Conservation (phyloP, 1,284 basidiomycete genomes). For the Rhodotorula sp. region DNA sequence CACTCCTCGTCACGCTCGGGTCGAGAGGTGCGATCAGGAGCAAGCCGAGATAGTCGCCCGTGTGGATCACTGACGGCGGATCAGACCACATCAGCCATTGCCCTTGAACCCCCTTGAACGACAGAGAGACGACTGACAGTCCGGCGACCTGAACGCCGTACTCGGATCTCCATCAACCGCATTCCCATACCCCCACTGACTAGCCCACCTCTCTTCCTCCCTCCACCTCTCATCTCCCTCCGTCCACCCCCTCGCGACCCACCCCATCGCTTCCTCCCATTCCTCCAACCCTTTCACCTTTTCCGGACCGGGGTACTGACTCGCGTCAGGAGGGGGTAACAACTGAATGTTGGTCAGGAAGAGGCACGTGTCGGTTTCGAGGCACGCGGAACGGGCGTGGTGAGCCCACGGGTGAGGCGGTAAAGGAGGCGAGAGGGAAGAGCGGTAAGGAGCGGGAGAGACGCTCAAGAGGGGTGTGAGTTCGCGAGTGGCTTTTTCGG, state of each 20-base stretch:
- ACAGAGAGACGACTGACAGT: slow-evolving; percentile 40
- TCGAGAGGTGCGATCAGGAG: slow-evolving; percentile 35
- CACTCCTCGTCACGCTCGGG: slow-evolving; percentile 9
- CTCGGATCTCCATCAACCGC: slow-evolving; percentile 41
- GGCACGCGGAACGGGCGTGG: slow-evolving; percentile 34
- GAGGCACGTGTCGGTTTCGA: slow-evolving; percentile 11
- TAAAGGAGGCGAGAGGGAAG: slow-evolving; percentile 2
- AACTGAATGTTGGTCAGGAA: slow-evolving; percentile 42
- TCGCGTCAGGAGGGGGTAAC: slow-evolving; percentile 36
- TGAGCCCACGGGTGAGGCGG: slow-evolving; percentile 26
- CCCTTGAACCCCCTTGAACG: too few species aligned
- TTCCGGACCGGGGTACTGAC: slow-evolving; percentile 34
- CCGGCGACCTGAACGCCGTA: slow-evolving; percentile 42
- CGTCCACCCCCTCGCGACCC: slow-evolving; percentile 14
- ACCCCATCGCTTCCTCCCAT: slow-evolving; percentile 39
- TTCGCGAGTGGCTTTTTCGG: not conserved
- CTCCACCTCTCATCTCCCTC: slow-evolving; percentile 27
- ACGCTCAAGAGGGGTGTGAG: not conserved
- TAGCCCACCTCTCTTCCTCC: slow-evolving; percentile 38
- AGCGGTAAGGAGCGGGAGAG: slow-evolving; percentile 3
- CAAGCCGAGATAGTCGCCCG: slow-evolving; percentile 43
- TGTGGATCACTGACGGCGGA: too few species aligned
- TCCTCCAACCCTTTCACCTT: slow-evolving; percentile 1
- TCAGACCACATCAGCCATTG: too few species aligned
- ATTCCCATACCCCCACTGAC: slow-evolving; percentile 32